Evolutionary conservation across 1,139 yeast species (phyloP), one percentile per base, ranked within the genome.

Genomic region (Hyphopichia burtonii): DNA sequence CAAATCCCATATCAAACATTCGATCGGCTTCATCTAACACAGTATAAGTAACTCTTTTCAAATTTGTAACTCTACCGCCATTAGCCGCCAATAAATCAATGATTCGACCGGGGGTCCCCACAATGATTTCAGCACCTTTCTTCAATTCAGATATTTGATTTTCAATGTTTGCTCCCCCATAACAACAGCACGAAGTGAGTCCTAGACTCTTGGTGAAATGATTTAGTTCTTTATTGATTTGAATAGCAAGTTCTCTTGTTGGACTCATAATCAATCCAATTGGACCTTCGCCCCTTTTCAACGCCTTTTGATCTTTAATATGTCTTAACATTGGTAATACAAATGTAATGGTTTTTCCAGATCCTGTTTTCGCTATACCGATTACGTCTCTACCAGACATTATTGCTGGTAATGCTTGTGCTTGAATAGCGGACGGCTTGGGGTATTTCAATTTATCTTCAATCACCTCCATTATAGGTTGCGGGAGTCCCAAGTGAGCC

Each of bases 21-120:
- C 99, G 69, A 63, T 94, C 99, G 1, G 99, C 98, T 59, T 94
- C 99, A 60, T 94, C 99, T 44, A 94, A 68, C 0, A 91, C 96
- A 16, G 89, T 74, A 59, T 84, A 90, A 0, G 96, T 84, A 3
- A 87, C 81, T 35, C 94, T 67, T 36, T 69, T 68, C 16, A 93
- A 69, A 45, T 82, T 83, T 2, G 93, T 71, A 0, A 91, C 80
- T 39, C 91, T 71, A 0, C 98, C 97, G 35, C 80, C 71, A 58
- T 93, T 93, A 1, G 95, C 86, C 1, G 96, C 83, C 23, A 94
- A 66, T 36, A 94, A 65, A 63, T 94, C 99, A 44, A 94, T 93
- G 52, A 93, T 78, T 49, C 99, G 69, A 0, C 99, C 99, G 0
- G 99, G 99, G 0, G 99, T 94, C 3, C 96, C 96, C 12, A 94